Evolutionary conservation across 441 rosid genomes (phyloP), one percentile per base, ranked within the genome.

Genomic region (Eutrema salsugineum): DNA sequence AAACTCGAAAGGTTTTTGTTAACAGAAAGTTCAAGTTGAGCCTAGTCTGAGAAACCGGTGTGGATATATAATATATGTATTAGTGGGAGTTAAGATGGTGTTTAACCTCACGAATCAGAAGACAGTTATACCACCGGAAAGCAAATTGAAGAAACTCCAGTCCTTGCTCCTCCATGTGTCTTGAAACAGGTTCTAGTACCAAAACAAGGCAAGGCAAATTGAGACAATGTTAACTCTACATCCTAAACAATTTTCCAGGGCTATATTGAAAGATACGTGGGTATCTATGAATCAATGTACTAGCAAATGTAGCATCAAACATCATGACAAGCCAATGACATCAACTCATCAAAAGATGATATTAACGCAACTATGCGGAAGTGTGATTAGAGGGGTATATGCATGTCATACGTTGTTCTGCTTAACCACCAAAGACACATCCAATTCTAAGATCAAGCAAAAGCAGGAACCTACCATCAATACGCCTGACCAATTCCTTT

Each of bases 51-150:
- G 46, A 63, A 56, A 6, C 27, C 1, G 7, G 35, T 24, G 2
- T 24, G 27, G 27, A 19, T n/a, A n/a, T n/a, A n/a, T n/a, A n/a
- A n/a, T n/a, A 33, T 3, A 57, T 16, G 53, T 66, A 74, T 82
- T 24, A 14, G 14, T 70, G 32, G 9, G 40, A 57, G 30, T 11
- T 48, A 22, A 22, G 39, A 11, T 43, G 30, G 44, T 51, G 43
- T 17, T 75, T 79, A 74, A 91, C 95, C 96, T 92, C 99, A 0
- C 98, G 96, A 78, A 93, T 93, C 49, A 95, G 81, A 67, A 95
- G 95, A 79, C 99, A 95, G 80, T 93, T 95, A 83, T 91, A 95
- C 99, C 98, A 95, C 71, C 97, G 93, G 78, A 93, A 95, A 76
- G 99, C 99, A 69, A 95, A 95, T 49, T 93, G 98, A 79, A 93